Base-by-base conservation (phyloP, 1,284 basidiomycete species). In the Tylopilus sp. region DNA sequence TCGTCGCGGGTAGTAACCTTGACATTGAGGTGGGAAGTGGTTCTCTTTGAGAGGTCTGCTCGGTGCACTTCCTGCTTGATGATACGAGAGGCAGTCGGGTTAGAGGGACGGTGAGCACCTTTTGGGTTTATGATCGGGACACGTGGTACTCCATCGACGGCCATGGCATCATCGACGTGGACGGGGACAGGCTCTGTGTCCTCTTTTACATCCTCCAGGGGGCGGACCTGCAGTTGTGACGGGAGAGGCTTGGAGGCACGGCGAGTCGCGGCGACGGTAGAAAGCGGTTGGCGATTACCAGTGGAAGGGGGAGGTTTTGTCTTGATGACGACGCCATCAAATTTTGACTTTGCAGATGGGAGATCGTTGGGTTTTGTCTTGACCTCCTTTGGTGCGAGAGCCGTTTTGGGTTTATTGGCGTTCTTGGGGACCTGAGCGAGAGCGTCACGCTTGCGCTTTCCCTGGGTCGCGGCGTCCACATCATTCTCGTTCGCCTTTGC, bases 381-480 rank as follows among this genome's bases (percentile, higher is more conserved):
- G 49, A 61, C 60, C 8, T 75, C 74, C 61, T 74, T 76, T 18
- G 72, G 69, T 6, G 72, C 74, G 6, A 72, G 74, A 19, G 68
- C 67, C 61, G 72, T 68, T 70, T 83, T 84, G 70, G 85, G 79
- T 75, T 86, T 86, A 66, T 83, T 82, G 36, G 84, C 81, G 26
- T 85, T 80, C 58, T 83, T 81, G 6, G 88, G 84, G 32, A 92
- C 88, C 77, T 93, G 91, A 39, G 88, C 89, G 38, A 93, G 81
- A 6, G 91, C 90, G 64, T 92, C 90, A 58, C 92, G 89, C 77
- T 94, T 93, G 67, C 91, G 85, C 80, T 94, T 94, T 57, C 84
- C 87, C 15, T 80, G 78, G 15, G 83, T 81, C 15, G 82, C 73
- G 6, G 70, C 69, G 33, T 85, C 82, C 19, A 77, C 72, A 64